Conservation (phyloP, 495 filamentous ascomycete genomes). For the Lineolata rhizophorae region DNA sequence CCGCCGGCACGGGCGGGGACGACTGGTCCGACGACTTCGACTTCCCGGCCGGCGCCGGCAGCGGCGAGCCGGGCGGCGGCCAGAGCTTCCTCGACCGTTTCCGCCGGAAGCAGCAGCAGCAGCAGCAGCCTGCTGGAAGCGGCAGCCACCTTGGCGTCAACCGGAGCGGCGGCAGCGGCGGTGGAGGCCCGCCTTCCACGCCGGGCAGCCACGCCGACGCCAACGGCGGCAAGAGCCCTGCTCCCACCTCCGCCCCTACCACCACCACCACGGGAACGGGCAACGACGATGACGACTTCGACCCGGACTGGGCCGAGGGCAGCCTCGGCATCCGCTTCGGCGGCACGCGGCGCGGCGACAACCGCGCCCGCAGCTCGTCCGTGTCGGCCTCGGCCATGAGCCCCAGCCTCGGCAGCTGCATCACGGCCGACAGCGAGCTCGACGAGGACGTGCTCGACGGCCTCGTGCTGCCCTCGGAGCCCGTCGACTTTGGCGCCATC, state of each 20-base stretch:
- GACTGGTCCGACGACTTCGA: constrained; percentile 90
- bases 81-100: background rate
- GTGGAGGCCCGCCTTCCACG: too few relatives aligned
- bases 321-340: constrained; percentile 76
- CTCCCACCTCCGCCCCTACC: too few relatives aligned
- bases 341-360: constrained; percentile 54
- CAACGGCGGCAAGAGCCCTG: background rate
- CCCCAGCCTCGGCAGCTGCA: constrained; percentile 71
- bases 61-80: constrained; percentile 15
- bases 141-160: too few relatives aligned
- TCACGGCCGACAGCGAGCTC: constrained; percentile 86
- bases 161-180: too few relatives aligned
- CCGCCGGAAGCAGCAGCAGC: too few relatives aligned
- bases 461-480: constrained; percentile 61
- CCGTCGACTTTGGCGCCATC: constrained; percentile 54
- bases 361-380: constrained; percentile 62
- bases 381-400: constrained; percentile 75
- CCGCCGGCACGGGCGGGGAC: too few relatives aligned
- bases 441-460: constrained; percentile 80
- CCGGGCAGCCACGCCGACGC: too few relatives aligned
- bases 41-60: constrained; percentile 29
- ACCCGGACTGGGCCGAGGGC: constrained; percentile 73
- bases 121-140: too few relatives aligned
- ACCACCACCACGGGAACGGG: background rate
- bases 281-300: constrained; percentile 47